Base-by-base conservation (phyloP, 306 rosid species). In the Pyrus communis region DNA sequence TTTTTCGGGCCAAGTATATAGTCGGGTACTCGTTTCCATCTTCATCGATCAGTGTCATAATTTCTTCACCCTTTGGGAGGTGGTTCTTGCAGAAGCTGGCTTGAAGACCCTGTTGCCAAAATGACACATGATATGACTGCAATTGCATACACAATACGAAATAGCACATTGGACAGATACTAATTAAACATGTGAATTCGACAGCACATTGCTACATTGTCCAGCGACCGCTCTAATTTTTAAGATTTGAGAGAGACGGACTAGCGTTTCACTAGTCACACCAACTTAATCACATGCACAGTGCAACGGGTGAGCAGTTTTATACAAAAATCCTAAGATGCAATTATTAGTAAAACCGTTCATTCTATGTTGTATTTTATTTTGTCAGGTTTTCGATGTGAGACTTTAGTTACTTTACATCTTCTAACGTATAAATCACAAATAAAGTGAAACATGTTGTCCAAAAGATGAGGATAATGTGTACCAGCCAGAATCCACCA, bases 401-500 rank as follows among this genome's bases (percentile, higher is more conserved):
- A 51, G 55, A 5, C 55, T 51, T 51, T 49, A n/a, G n/a, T n/a
- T n/a, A n/a, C n/a, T n/a, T n/a, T n/a, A n/a, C n/a, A n/a, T n/a
- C n/a, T 49, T 49, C 55, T 49, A 49, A 49, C 55, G 4, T 51
- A 51, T 17, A 51, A 15, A 51, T 14, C 76, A 42, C 25, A 60
- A 25, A 77, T 28, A 9, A 27, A 14, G 4, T 27, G 18, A 61
- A 61, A 17, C 23, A 27, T 13, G 9, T 15, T 13, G 38, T 61
- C 33, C 31, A 11, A n/a, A 51, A 2, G 55, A 51, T 51, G 55
- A 51, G 55, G 1, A 15, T 51, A 51, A 51, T 51, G 55, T 79
- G 69, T 78, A 87, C 91, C 84, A 87, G 85, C 88, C 91, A 87
- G 70, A 87, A 87, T 57, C 91, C 91, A 23, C 91, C 88, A 14